phyloP scores from a whole-genome alignment of 2,329 filamentous ascomycete genomes.

The Talaromyces pinophilus region DNA sequence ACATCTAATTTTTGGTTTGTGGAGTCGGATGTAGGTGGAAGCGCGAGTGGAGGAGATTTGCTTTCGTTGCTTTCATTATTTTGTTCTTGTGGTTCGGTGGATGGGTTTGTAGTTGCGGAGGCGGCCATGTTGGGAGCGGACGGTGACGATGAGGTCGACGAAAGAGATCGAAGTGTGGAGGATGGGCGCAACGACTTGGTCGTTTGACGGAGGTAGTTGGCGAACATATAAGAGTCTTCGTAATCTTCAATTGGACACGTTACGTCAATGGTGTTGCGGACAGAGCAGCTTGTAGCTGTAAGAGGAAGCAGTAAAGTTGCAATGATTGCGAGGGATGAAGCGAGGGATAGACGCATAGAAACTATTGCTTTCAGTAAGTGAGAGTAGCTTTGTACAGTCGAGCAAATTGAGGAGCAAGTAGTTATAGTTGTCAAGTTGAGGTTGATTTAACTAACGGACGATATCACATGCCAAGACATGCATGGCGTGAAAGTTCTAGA shows the following conservation, averaged over 20 bases:
- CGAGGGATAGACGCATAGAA: neutral
- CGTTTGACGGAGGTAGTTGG: slow-evolving; percentile 16
- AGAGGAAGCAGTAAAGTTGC: neutral
- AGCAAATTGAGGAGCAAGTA: no score
- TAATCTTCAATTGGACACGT: slow-evolving; percentile 2
- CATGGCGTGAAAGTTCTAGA: slow-evolving; percentile 20
- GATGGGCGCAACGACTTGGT: slow-evolving; percentile 14
- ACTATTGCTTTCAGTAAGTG: neutral
- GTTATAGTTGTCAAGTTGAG: neutral
- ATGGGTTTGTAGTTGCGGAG: neutral
- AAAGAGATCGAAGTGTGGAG: slow-evolving; percentile 6
- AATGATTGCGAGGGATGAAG: neutral
- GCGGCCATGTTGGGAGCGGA: slow-evolving; percentile 7
- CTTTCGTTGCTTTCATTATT: neutral
- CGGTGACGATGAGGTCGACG: neutral
- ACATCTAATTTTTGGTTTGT: slow-evolving; percentile 64
- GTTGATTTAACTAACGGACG: slow-evolving; percentile 11
- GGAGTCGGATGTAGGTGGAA: slow-evolving; percentile 11
- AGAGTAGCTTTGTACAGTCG: no score
- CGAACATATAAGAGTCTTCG: slow-evolving; percentile 16
- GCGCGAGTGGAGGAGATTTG: slow-evolving; percentile 11
- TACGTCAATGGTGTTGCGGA: neutral
- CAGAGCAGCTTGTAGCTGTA: neutral
- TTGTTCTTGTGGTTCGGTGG: slow-evolving; percentile 8
- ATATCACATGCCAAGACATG: slow-evolving; percentile 19